Conservation (phyloP, 345 rosid genomes). For the Eucalyptus leucophloia region DNA sequence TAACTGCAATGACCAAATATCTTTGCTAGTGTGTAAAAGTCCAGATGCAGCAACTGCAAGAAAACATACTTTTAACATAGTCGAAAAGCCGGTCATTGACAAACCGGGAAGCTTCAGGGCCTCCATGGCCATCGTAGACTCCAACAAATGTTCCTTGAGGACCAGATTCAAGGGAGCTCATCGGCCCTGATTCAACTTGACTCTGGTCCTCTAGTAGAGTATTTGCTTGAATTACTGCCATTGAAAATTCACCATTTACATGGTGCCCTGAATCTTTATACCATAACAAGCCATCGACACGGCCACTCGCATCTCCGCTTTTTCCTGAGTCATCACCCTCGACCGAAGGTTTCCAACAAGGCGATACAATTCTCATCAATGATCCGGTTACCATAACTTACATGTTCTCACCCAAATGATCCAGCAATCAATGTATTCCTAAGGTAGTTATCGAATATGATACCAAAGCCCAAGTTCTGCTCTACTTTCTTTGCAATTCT, state of each 20-base stretch:
- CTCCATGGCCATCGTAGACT: constrained; percentile 98
- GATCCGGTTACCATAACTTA: constrained; percentile 73
- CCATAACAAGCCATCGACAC: constrained; percentile 80
- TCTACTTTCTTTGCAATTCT: constrained; percentile 31
- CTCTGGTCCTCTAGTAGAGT: constrained; percentile 68
- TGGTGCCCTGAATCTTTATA: constrained; percentile 70
- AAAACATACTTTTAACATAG: constrained; percentile 58
- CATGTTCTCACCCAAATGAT: constrained; percentile 57
- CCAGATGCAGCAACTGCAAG: not conserved
- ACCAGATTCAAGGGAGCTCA: constrained; percentile 62
- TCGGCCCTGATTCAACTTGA: constrained; percentile 91
- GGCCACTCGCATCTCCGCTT: constrained; percentile 44
- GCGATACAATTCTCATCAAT: constrained; percentile 55
- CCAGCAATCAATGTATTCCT: constrained; percentile 44
- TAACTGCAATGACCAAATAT: not conserved
- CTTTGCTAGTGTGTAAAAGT: not conserved
- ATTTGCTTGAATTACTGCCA: constrained; percentile 97
- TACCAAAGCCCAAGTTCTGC: constrained; percentile 8
- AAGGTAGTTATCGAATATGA: constrained; percentile 1
- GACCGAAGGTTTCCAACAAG: constrained; percentile 81
- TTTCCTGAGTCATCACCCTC: constrained; percentile 60
- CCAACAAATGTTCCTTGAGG: constrained; percentile 95
- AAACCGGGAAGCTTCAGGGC: constrained; percentile 88
- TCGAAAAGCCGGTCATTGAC: constrained; percentile 61
- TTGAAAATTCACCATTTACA: constrained; percentile 71